Conservation (phyloP, 257 asterid species). For the Solanum chilense region DNA sequence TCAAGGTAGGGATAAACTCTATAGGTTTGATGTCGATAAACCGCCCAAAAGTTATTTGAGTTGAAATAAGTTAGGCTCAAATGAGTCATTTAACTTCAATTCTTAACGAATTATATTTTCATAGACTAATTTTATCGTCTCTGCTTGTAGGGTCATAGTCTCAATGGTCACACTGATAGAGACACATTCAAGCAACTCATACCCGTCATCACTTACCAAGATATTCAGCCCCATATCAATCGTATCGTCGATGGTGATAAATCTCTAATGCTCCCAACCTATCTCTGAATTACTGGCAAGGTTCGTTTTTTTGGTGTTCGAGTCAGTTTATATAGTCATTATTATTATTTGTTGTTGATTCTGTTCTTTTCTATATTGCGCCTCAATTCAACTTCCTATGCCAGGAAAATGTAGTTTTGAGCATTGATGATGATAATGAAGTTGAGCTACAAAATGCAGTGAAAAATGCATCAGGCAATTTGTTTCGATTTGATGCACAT, state of each 20-base stretch:
- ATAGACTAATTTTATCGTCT: background rate
- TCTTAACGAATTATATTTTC: background rate
- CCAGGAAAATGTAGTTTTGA: background rate
- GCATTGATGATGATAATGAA: background rate
- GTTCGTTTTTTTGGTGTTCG: background rate
- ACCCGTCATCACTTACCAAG: background rate
- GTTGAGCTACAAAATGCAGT: background rate
- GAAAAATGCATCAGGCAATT: background rate
- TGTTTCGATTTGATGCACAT: background rate
- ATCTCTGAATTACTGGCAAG: background rate
- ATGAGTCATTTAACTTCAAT: background rate
- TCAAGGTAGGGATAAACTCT: background rate
- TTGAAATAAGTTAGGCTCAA: background rate
- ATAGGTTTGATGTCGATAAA: background rate
- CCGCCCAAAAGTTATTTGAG: background rate
- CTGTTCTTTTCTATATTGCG: background rate
- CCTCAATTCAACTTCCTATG: background rate
- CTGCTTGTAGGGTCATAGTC: background rate
- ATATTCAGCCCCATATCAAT: background rate
- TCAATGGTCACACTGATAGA: background rate
- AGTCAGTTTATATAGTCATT: background rate
- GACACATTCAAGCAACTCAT: background rate
- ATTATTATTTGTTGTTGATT: no score
- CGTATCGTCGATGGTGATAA: background rate
- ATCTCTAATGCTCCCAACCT: background rate